These are phyloP conservation scores for Debaryomyces coudertii DNA, from an alignment of 1,139 yeast genomes.

Conservation along the genomic window DNA sequence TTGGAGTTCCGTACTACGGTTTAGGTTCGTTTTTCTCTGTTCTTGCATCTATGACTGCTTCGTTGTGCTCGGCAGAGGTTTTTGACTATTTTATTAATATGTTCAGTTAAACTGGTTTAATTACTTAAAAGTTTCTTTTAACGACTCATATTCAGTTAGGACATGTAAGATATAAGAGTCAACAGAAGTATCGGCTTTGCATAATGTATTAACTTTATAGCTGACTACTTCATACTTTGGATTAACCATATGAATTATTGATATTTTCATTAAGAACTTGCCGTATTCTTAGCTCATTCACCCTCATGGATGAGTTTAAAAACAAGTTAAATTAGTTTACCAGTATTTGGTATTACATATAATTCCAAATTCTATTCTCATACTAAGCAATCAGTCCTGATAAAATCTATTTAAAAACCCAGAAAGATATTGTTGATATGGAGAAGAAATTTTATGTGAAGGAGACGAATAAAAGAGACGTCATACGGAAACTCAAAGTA, in stretches of 20 bases:
- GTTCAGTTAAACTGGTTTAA: conserved; percentile 70
- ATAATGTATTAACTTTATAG: conserved; percentile 66
- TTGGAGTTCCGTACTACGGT: conserved; percentile 40
- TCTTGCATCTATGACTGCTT: conserved; percentile 62
- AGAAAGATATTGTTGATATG: conserved; percentile 66
- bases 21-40: conserved; percentile 17
- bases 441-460: conserved; percentile 62
- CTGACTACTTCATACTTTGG: conserved; percentile 67
- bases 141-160: conserved; percentile 64
- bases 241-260: conserved; percentile 52
- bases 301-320: conserved; percentile 66
- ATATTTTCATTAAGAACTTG: conserved; percentile 70
- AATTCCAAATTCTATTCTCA: conserved; percentile 63
- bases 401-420: conserved; percentile 67
- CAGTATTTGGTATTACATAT: conserved; percentile 58
- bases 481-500: conserved; percentile 50
- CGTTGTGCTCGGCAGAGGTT: conserved; percentile 52
- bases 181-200: conserved; percentile 46
- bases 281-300: conserved; percentile 58
- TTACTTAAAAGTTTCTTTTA: conserved; percentile 70
- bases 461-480: conserved; percentile 49
- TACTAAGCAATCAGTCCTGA: conserved; percentile 53
- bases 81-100: conserved; percentile 72
- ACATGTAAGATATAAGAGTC: conserved; percentile 70
- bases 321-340: conserved; percentile 78